These are phyloP conservation scores for Trichoderma guizhouense DNA, from an alignment of 2,329 filamentous ascomycete species.

Conservation along the genomic window DNA sequence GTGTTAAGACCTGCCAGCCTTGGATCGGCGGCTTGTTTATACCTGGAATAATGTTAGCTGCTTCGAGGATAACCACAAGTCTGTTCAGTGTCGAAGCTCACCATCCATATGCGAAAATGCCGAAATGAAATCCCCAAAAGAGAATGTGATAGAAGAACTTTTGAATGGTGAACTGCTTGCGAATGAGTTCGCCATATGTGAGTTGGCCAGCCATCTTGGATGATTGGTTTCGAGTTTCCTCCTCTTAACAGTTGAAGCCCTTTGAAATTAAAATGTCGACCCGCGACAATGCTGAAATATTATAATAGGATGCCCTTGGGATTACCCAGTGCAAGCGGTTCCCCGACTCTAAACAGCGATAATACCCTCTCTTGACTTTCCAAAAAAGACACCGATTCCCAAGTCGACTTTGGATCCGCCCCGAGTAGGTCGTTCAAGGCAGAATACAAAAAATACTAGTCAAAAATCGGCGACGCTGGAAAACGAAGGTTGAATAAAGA, in stretches of 20 bases:
- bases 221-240: not conserved
- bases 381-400: not conserved
- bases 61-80: not conserved
- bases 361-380: not conserved
- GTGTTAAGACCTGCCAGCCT: slow-evolving; percentile 75
- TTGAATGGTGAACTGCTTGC: slow-evolving; percentile 63
- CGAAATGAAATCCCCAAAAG: slow-evolving; percentile 77
- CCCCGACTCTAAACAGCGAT: not conserved
- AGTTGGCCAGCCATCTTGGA: slow-evolving; percentile 39
- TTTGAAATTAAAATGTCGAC: slow-evolving; percentile 48
- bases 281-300: slow-evolving; percentile 32
- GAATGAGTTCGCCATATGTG: slow-evolving; percentile 44
- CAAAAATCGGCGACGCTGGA: slow-evolving; percentile 15
- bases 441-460: slow-evolving; percentile 4
- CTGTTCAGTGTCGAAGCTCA: slow-evolving; percentile 43
- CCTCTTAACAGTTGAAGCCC: slow-evolving; percentile 20
- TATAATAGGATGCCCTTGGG: not conserved
- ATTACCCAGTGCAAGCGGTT: not conserved
- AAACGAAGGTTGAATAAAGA: slow-evolving; percentile 9
- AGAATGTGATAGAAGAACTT: slow-evolving; percentile 78
- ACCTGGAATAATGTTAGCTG: slow-evolving; percentile 51
- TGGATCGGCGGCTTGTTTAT: slow-evolving; percentile 66
- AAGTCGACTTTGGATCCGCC: not conserved
- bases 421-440: not conserved
- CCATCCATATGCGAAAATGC: slow-evolving; percentile 83